A percentile compares a stretch with the other conserved stretches of the same genome.
These are phyloP conservation scores for Perilla frutescens DNA, from an alignment of 257 asterid genomes.

Conservation along the genomic window DNA sequence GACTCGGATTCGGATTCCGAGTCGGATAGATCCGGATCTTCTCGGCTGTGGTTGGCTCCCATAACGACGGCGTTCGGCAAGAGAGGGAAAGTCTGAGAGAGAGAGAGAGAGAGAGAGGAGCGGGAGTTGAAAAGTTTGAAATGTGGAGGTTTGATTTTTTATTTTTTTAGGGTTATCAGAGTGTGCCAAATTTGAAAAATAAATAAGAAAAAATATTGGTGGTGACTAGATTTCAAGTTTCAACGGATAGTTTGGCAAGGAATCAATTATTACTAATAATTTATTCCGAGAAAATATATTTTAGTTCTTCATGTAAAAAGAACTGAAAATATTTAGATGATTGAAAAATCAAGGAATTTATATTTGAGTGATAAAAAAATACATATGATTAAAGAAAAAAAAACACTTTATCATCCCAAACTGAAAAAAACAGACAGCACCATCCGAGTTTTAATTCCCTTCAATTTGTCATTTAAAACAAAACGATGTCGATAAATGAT, in stretches of 20 bases:
- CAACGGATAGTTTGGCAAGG: constrained; percentile 24
- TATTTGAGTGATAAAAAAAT: no score
- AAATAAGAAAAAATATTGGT: not conserved
- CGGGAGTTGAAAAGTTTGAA: constrained; percentile 57
- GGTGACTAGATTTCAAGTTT: not conserved
- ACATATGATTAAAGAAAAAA: no score
- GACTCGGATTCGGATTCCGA: constrained; percentile 80
- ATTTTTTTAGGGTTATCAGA: constrained; percentile 29
- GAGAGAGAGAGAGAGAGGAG: constrained; percentile 45
- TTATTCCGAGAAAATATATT: not conserved
- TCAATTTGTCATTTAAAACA: no score
- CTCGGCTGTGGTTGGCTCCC: constrained; percentile 90
- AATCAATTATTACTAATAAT: not conserved
- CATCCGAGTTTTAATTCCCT: no score
- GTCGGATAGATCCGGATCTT: constrained; percentile 73
- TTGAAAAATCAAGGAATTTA: no score
- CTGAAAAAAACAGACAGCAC: no score
- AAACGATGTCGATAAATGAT: no score
- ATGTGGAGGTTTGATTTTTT: constrained; percentile 28
- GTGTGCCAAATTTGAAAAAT: not conserved
- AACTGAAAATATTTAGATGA: no score
- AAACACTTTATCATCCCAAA: no score
- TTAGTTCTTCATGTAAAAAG: not conserved
- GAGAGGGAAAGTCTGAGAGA: constrained; percentile 24
- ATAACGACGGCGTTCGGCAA: constrained; percentile 44